Percentiles rank a stretch among this genome's conserved stretches.
Conservation (phyloP, 495 filamentous ascomycete species). For the Aspergillus hancockii region DNA sequence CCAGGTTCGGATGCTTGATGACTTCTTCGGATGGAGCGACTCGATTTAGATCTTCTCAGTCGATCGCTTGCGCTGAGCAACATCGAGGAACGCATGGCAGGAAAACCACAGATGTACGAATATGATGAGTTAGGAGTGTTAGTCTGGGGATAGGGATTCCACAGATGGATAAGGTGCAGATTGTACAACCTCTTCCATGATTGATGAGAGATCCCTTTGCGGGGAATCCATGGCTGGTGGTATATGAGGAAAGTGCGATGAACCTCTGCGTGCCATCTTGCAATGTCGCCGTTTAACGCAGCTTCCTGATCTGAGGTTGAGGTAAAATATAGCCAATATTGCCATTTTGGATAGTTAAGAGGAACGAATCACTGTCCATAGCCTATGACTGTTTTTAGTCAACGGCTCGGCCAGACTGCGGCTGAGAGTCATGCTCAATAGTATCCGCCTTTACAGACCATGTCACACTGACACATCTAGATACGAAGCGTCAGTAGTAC, state of each 20-base stretch:
- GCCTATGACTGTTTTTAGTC: background rate
- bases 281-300: background rate
- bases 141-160: constrained; percentile 15
- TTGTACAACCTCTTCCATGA: background rate
- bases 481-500: background rate
- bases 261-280: background rate
- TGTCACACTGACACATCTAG: background rate
- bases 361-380: background rate
- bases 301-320: background rate
- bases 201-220: background rate
- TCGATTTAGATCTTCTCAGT: constrained; percentile 63
- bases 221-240: background rate
- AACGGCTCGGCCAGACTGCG: background rate
- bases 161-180: background rate
- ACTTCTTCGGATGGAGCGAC: constrained; percentile 55
- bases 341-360: background rate
- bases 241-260: background rate
- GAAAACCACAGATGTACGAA: constrained; percentile 17
- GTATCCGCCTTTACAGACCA: background rate
- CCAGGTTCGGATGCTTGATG: constrained; percentile 22
- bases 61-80: constrained; percentile 38
- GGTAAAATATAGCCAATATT: background rate
- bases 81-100: constrained; percentile 27
- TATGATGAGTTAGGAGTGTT: constrained; percentile 21
- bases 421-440: constrained; percentile 4